Evolutionary conservation across 148 eudicot species (phyloP).

Genomic region (Dysphania ambrosioides): DNA sequence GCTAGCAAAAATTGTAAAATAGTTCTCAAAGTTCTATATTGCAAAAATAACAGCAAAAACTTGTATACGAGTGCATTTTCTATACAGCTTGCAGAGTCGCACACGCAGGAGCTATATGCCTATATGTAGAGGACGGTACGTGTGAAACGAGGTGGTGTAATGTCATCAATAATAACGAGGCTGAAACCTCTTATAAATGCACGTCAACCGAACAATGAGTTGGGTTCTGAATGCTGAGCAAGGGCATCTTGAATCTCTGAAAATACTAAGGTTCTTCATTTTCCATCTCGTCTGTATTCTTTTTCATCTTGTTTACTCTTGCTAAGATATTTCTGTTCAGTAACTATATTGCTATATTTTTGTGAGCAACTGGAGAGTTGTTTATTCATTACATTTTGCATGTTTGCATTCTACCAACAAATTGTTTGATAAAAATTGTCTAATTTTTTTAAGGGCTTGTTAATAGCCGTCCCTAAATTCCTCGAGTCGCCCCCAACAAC

Average conservation of each 20-base stretch:
- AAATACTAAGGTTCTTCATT: slow-evolving; percentile 9
- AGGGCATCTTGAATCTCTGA: neutral
- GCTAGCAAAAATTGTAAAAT: too few relatives aligned
- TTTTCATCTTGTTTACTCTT: neutral
- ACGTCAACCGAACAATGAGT: neutral
- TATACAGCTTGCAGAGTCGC: too few relatives aligned
- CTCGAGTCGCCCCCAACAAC: too few relatives aligned
- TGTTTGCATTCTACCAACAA: neutral
- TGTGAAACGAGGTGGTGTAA: too few relatives aligned
- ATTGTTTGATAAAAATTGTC: slow-evolving; percentile 9
- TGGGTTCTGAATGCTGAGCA: neutral
- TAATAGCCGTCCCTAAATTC: too few relatives aligned
- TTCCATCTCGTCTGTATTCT: neutral
- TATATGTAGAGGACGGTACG: too few relatives aligned
- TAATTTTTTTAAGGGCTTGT: too few relatives aligned
- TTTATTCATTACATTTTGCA: neutral
- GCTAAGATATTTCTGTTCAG: neutral
- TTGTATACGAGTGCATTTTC: too few relatives aligned
- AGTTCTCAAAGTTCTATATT: too few relatives aligned
- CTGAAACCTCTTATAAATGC: neutral
- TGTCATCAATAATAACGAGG: too few relatives aligned
- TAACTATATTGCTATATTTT: neutral
- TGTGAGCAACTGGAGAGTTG: neutral
- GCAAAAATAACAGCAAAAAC: too few relatives aligned
- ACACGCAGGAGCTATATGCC: too few relatives aligned